phyloP scores from a whole-genome alignment of 1,284 basidiomycete species.

The Neonothopanus nambi region DNA sequence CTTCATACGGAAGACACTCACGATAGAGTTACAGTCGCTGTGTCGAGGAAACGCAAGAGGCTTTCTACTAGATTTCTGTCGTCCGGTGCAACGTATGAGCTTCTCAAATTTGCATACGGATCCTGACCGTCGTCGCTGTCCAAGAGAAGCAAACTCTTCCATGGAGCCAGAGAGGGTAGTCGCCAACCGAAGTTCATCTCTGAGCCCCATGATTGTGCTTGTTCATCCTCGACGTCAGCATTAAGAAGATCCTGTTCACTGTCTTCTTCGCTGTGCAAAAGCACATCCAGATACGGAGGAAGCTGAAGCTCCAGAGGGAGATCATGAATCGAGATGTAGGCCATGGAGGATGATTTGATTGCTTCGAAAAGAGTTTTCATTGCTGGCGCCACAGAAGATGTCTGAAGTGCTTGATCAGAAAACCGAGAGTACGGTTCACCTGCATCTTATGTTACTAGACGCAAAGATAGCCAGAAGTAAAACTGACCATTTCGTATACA shows the following conservation, averaged over 20 bases:
- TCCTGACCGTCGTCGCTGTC: constrained; percentile 61
- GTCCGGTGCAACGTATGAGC: constrained; percentile 61
- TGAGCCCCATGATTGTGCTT: constrained; percentile 63
- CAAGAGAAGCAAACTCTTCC: constrained; percentile 87
- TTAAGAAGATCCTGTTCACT: constrained; percentile 43
- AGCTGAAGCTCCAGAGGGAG: constrained; percentile 81
- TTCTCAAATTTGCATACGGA: constrained; percentile 59
- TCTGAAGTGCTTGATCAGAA: constrained; percentile 56
- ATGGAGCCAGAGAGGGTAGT: constrained; percentile 79
- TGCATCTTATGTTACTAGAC: constrained; percentile 24
- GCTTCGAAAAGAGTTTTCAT: constrained; percentile 78
- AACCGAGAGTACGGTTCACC: constrained; percentile 60
- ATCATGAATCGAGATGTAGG: constrained; percentile 73
- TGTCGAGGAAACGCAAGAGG: constrained; percentile 67
- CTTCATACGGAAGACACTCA: constrained; percentile 33
- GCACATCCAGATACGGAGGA: constrained; percentile 72
- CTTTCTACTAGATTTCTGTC: constrained; percentile 70
- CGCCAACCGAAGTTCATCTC: constrained; percentile 71
- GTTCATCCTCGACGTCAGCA: constrained; percentile 39
- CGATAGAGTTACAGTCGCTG: constrained; percentile 65
- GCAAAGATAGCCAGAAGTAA: background rate
- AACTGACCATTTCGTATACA: constrained; percentile 61
- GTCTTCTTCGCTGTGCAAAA: constrained; percentile 65
- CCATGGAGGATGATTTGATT: constrained; percentile 70
- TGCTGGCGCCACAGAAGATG: constrained; percentile 71